Base-by-base conservation (phyloP, 352 stramenopile genomes). In the Saprolegnia parasitica region DNA sequence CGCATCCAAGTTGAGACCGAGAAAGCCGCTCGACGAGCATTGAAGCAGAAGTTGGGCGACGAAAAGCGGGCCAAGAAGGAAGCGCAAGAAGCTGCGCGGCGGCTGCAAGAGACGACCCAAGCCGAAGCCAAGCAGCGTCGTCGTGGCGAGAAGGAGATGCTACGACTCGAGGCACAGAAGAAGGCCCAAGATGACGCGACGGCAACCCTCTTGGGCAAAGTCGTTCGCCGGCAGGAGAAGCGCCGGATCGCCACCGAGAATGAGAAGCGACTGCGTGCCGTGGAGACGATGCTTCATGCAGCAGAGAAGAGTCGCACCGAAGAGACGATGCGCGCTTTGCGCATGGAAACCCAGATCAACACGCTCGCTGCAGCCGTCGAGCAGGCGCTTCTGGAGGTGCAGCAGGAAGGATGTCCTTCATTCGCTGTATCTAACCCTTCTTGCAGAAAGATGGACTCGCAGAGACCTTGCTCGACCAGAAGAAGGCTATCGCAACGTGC, bases 51-150 rank as follows among this genome's bases (percentile, higher is more conserved):
- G 0, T 5, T 26, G 9, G 18, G 54, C 24, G 15, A 29, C 4
- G 45, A 70, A 70, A 70, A 70, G 24, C 26, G 61, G n/a, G 47
- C 47, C 11, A n/a, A 55, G 32, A 37, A 39, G 16, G 5, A 52
- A 49, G 63, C 63, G 21, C n/a, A 52, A 37, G 50, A 60, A 46
- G 42, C 20, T 4, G 40, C 20, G 13, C 13, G 11, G 35, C 52
- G 52, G 1, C 9, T 60, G 24, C 52, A 40, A 1, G 13, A 20
- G 20, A 4, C 20, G 13, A n/a, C n/a, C 35, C 11, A 60, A 24
- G 52, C 52, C 1, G 35, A 60, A 24, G 52, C 32, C 13, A 70
- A 70, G 37, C 26, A 8, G 35, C 21, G 24, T 4, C 20, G 20
- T 15, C 46, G 37, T 16, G 20, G 61, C 49, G 47, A 47, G 13